Evolutionary conservation across 2,329 filamentous ascomycete genomes (phyloP).

Genomic region (Colletotrichum gigasporum): DNA sequence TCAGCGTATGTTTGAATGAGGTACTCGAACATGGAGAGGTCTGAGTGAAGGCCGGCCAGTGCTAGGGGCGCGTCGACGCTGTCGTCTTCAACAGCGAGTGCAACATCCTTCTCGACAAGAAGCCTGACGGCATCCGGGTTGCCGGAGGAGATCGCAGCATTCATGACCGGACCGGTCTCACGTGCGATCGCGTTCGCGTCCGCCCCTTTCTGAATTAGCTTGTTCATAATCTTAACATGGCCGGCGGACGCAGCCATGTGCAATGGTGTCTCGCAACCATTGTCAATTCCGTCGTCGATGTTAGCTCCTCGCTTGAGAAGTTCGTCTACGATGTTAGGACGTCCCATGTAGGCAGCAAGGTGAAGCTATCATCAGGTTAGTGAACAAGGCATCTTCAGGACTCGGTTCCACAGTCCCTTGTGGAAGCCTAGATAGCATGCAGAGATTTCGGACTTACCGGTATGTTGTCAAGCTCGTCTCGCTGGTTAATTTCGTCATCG

Average conservation of each 20-base stretch:
- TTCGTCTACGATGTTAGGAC: slow-evolving; percentile 47
- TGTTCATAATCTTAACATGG: slow-evolving; percentile 50
- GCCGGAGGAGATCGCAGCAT: slow-evolving; percentile 51
- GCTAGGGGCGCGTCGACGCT: slow-evolving; percentile 45
- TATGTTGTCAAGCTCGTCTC: slow-evolving; percentile 42
- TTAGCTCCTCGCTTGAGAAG: slow-evolving; percentile 43
- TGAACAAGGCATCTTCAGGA: neutral
- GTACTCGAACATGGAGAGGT: slow-evolving; percentile 52
- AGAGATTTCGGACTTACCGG: slow-evolving; percentile 40
- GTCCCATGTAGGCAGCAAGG: slow-evolving; percentile 41
- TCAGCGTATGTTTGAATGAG: slow-evolving; percentile 49
- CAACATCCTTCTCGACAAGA: slow-evolving; percentile 48
- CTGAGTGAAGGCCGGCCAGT: slow-evolving; percentile 47
- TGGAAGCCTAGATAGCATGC: too few species aligned
- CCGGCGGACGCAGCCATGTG: slow-evolving; percentile 50
- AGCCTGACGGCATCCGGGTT: slow-evolving; percentile 50
- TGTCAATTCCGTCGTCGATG: slow-evolving; percentile 46
- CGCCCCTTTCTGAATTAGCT: slow-evolving; percentile 47
- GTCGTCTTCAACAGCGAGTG: slow-evolving; percentile 42
- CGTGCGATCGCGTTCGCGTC: slow-evolving; percentile 44
- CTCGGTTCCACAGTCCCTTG: neutral
- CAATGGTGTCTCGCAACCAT: slow-evolving; percentile 44
- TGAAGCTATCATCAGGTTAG: slow-evolving; percentile 36
- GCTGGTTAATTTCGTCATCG: slow-evolving; percentile 42
- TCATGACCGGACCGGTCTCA: slow-evolving; percentile 46